Evolutionary conservation across 2,329 filamentous ascomycete genomes (phyloP).

Genomic region (Allantophomopsis lycopodina): DNA sequence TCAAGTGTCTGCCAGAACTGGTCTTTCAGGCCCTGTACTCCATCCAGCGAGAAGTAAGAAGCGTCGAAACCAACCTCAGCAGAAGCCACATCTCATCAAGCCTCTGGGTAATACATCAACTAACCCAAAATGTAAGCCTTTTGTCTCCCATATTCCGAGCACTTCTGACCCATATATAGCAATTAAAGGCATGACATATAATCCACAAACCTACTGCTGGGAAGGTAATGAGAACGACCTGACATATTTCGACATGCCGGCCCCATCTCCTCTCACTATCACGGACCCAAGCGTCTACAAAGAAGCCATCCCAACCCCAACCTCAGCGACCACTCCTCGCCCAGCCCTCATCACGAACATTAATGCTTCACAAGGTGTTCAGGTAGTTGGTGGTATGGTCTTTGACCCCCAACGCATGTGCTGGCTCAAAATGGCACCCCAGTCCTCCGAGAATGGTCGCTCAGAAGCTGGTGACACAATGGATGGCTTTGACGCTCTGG

Average conservation of each 20-base stretch:
- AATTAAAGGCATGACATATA: slow-evolving; percentile 93
- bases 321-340: slow-evolving; percentile 34
- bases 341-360: slow-evolving; percentile 87
- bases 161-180: slow-evolving; percentile 29
- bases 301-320: slow-evolving; percentile 33
- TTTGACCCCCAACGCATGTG: slow-evolving; percentile 97
- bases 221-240: slow-evolving; percentile 90
- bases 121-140: slow-evolving; percentile 62
- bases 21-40: slow-evolving; percentile 31
- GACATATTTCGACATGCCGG: slow-evolving; percentile 58
- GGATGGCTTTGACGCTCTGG: slow-evolving; percentile 54
- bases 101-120: slow-evolving; percentile 61
- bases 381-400: slow-evolving; percentile 95
- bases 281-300: slow-evolving; percentile 28
- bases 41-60: slow-evolving; percentile 39
- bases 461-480: slow-evolving; percentile 40
- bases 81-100: slow-evolving; percentile 81
- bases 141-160: too few species aligned
- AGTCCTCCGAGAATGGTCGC: slow-evolving; percentile 24
- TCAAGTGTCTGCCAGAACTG: slow-evolving; percentile 17
- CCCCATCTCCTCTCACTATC: slow-evolving; percentile 37
- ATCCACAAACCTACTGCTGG: slow-evolving; percentile 76
- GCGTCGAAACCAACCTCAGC: slow-evolving; percentile 36
- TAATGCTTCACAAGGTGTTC: slow-evolving; percentile 69
- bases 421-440: slow-evolving; percentile 68